A percentile compares a stretch with the other conserved stretches of the same genome.
Conservation (phyloP, 2,329 filamentous ascomycete genomes). For the Aureobasidium sp. region DNA sequence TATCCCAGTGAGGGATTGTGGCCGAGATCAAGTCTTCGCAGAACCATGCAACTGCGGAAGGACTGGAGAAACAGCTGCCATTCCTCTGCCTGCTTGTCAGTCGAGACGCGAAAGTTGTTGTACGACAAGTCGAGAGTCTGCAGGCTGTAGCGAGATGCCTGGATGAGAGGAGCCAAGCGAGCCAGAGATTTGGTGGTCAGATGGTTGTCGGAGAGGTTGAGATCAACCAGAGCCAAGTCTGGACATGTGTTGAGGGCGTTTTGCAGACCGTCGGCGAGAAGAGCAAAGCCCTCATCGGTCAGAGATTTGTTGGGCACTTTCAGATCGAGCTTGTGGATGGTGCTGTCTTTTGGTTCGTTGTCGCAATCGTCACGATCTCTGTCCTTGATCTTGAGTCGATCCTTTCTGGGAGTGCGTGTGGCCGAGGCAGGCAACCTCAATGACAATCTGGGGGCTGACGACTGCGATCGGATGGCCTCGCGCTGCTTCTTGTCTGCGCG, state of each 20-base stretch:
- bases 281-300: slow-evolving; percentile 36
- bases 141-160: slow-evolving; percentile 34
- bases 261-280: slow-evolving; percentile 36
- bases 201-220: slow-evolving; percentile 37
- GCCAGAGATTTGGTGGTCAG: slow-evolving; percentile 34
- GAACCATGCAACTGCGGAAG: slow-evolving; percentile 33
- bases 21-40: slow-evolving; percentile 38
- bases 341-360: slow-evolving; percentile 9
- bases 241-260: slow-evolving; percentile 25
- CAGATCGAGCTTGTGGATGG: slow-evolving; percentile 32
- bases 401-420: slow-evolving; percentile 6
- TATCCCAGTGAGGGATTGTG: slow-evolving; percentile 33
- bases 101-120: slow-evolving; percentile 35
- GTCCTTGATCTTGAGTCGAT: slow-evolving; percentile 1
- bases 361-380: slow-evolving; percentile 8
- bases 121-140: slow-evolving; percentile 38
- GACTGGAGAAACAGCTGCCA: slow-evolving; percentile 38
- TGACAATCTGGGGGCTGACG: slow-evolving; percentile 12
- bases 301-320: slow-evolving; percentile 37
- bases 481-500: slow-evolving; percentile 21
- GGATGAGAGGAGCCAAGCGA: slow-evolving; percentile 33
- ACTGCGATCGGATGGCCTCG: slow-evolving; percentile 15
- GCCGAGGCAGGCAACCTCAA: background rate
- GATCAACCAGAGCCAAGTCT: slow-evolving; percentile 33
- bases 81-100: slow-evolving; percentile 26